Conservation (phyloP, 2,329 filamentous ascomycete species). For the Dendrostoma leiphaemia region DNA sequence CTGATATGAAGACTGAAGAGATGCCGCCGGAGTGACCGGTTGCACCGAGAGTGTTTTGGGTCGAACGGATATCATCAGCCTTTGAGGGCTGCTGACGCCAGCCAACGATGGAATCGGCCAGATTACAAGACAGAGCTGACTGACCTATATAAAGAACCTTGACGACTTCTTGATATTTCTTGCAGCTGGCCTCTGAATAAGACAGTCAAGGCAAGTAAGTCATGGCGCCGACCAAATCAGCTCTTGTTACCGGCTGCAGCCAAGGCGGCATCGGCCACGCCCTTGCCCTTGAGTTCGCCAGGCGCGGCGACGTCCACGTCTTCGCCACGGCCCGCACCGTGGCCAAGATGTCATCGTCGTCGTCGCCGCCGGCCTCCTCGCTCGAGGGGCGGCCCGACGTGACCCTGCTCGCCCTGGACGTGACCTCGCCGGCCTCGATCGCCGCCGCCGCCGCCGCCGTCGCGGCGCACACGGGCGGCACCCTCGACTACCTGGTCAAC, state of each 20-base stretch:
- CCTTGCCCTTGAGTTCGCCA: slow-evolving; percentile 29
- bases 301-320: slow-evolving; percentile 23
- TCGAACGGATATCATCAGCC: no score
- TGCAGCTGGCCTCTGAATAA: no score
- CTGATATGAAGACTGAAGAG: no score
- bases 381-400: slow-evolving; percentile 17
- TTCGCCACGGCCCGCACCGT: slow-evolving; percentile 30
- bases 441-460: slow-evolving; percentile 14
- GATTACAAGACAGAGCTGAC: not conserved
- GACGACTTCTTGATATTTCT: not conserved
- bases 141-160: not conserved
- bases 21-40: no score
- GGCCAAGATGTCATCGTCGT: slow-evolving; percentile 29
- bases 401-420: slow-evolving; percentile 29
- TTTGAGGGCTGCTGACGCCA: not conserved
- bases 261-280: slow-evolving; percentile 30
- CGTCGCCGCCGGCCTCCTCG: slow-evolving; percentile 12
- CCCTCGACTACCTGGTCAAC: slow-evolving; percentile 54
- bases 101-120: not conserved
- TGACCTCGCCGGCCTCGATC: slow-evolving; percentile 28
- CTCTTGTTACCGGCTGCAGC: slow-evolving; percentile 34
- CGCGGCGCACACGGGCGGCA: not conserved
- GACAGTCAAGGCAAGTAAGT: not conserved
- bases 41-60: no score
- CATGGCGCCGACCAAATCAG: slow-evolving; percentile 14